Base-by-base conservation (phyloP, 2,329 filamentous ascomycete species). In the Pyrenochaeta sp. region DNA sequence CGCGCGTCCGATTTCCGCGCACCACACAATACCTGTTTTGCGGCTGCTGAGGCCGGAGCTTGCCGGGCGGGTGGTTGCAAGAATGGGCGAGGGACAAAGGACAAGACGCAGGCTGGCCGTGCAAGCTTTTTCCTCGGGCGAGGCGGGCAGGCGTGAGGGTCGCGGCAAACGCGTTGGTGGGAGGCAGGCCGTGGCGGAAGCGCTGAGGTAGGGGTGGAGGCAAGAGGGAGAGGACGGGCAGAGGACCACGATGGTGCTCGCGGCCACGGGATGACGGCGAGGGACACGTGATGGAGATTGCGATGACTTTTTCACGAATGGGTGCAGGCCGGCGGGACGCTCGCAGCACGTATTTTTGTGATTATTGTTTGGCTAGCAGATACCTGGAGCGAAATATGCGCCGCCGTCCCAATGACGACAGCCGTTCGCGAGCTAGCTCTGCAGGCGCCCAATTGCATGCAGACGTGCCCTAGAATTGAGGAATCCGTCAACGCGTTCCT, bases 1-100 rank as follows among this genome's bases (percentile, higher is more conserved):
- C n/a, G n/a, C n/a, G n/a, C 52, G 41, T 55, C 58, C 61, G 61
- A 52, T 55, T 58, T 61, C 48, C 60, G 58, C 53, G 41, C 42
- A 31, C 34, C 22, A 37, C 27, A 55, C 49, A 29, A 52, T 55
- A 51, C 53, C 51, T 58, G 55, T 41, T 58, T 62, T 43, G 41
- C 47, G 35, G 41, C 54, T 58, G 51, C 45, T 59, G 37, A 35
- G 3, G 31, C 57, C 57, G 57, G 55, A 53, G 56, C 51, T 61
- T 60, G 57, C 55, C 55, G 55, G 53, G 41, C 30, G 35, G 46
- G 34, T 37, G 35, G 47, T 44, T 46, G 40, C n/a, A n/a, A n/a
- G 37, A n/a, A 6, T 15, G 42, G 39, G 40, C 32, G 44, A 37
- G 13, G 3, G 35, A 8, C 24, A 6, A 13, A 37, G 41, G 29